A percentile compares a stretch with the other conserved stretches of the same genome.
phyloP scores from a whole-genome alignment of 352 stramenopile species.

The Phytophthora cryptogea region DNA sequence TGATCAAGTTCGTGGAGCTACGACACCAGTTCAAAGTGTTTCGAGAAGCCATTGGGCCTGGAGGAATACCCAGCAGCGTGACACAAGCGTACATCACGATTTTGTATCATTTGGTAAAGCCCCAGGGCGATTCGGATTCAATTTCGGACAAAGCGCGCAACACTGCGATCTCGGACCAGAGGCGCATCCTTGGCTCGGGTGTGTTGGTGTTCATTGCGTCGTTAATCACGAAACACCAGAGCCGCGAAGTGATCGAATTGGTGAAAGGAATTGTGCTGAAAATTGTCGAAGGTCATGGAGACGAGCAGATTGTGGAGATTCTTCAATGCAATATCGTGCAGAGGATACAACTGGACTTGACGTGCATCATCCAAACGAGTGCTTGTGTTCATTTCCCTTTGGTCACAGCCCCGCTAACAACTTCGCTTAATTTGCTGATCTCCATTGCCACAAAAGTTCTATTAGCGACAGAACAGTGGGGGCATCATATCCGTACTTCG shows the following conservation, averaged over 20 bases:
- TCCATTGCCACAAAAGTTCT: constrained; percentile 25
- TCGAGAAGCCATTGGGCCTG: constrained; percentile 48
- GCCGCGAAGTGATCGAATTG: constrained; percentile 45
- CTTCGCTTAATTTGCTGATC: constrained; percentile 24
- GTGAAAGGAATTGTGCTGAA: constrained; percentile 59
- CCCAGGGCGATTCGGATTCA: constrained; percentile 15
- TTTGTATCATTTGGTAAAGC: constrained; percentile 55
- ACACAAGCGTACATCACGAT: constrained; percentile 65
- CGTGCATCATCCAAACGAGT: constrained; percentile 14
- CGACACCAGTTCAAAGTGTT: constrained; percentile 68
- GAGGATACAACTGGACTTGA: constrained; percentile 45
- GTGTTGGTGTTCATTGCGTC: constrained; percentile 56
- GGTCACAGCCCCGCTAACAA: constrained; percentile 8
- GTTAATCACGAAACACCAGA: constrained; percentile 39
- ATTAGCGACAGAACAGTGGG: constrained; percentile 18
- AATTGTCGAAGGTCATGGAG: constrained; percentile 41
- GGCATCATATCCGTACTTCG: not conserved
- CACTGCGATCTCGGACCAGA: constrained; percentile 50
- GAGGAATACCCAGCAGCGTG: constrained; percentile 47
- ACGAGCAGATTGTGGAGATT: constrained; percentile 62
- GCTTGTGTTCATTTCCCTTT: not conserved
- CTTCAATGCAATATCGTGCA: constrained; percentile 65
- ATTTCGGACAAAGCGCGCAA: constrained; percentile 28
- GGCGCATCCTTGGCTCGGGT: constrained; percentile 53
- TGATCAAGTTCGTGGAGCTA: constrained; percentile 75